Base-by-base conservation (phyloP, 2,329 filamentous ascomycete species). In the Blastomyces emzantsi region DNA sequence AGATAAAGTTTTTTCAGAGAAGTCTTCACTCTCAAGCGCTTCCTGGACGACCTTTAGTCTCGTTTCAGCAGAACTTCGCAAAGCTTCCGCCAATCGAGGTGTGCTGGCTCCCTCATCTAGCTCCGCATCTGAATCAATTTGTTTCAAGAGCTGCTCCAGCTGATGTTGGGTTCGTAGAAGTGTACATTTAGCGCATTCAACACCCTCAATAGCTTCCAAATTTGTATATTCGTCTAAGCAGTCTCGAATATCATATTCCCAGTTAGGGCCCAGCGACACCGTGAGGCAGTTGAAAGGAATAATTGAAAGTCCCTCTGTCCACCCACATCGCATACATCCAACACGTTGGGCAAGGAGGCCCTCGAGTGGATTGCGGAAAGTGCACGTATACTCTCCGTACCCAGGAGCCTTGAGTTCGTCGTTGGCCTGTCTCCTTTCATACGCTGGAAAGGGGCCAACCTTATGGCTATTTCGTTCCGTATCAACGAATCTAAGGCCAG, bases 211-310 rank as follows among this genome's bases (percentile, higher is more conserved):
- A 1, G 84, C 81, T 73, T 97, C 94, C 9, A 97, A 81, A 15
- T 86, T 84, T 36, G 90, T 94, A 73, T 93, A 96, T 28, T 91
- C 87, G 72, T 95, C 88, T 25, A 99, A 78, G 63, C 91, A 88
- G 64, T 94, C 87, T 64, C 87, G 86, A 0, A 97, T 77, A 65
- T 91, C 84, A 70, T 92, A 90, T 22, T 82, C 79, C 67, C 81
- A 82, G 58, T 82, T 81, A 5, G 82, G 77, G 0, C 89, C 90
- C 1, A 97, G 84, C 45, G 88, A 91, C 0, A 97, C 84, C 0
- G 93, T 97, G 57, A 97, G 79, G 71, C 92, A 97, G 72, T 94
- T 97, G 80, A 97, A 97, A 0, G 92, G 91, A 25, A 91, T 95
- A 77, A 97, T 85, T 1, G 90, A 92, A 17, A 97, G 81, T 1